Percentiles rank a stretch among this genome's conserved stretches.
Evolutionary conservation across 257 asterid species (phyloP).

Genomic region (Haberlea rhodopensis): DNA sequence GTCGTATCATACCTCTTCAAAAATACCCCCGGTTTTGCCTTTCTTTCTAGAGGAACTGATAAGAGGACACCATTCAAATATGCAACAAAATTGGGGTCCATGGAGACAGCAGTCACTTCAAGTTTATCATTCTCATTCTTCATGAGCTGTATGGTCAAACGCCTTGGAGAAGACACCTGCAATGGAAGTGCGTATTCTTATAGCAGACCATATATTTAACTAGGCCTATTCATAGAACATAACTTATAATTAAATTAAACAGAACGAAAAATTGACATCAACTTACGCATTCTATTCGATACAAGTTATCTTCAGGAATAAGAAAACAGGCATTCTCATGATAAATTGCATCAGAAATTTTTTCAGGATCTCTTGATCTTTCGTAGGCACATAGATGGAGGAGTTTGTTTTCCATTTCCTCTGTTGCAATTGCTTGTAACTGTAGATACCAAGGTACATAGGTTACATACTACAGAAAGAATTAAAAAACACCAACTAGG

Average conservation of each 20-base stretch:
- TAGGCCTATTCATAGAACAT: conserved; percentile 19
- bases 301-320: conserved; percentile 70
- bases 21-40: conserved; percentile 45
- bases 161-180: conserved; percentile 58
- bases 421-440: conserved; percentile 68
- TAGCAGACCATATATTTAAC: not conserved
- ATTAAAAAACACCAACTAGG: conserved; percentile 1
- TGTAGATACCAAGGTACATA: conserved; percentile 32
- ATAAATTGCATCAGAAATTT: conserved; percentile 61
- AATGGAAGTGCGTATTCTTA: conserved; percentile 24
- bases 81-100: conserved; percentile 71
- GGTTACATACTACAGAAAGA: conserved; percentile 27
- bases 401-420: conserved; percentile 69
- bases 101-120: conserved; percentile 54
- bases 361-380: conserved; percentile 56
- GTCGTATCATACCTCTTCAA: conserved; percentile 60
- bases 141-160: conserved; percentile 78
- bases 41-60: conserved; percentile 37
- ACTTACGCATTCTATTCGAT: conserved; percentile 80
- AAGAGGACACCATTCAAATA: conserved; percentile 65
- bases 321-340: conserved; percentile 66
- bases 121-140: conserved; percentile 61
- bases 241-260: too few relatives aligned
- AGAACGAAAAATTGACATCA: conserved; percentile 20
- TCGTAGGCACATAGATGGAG: conserved; percentile 80